A percentile compares a stretch with the other conserved stretches of the same genome.
phyloP scores from a whole-genome alignment of 2,329 filamentous ascomycete genomes.

The Beauveria brongniartii region DNA sequence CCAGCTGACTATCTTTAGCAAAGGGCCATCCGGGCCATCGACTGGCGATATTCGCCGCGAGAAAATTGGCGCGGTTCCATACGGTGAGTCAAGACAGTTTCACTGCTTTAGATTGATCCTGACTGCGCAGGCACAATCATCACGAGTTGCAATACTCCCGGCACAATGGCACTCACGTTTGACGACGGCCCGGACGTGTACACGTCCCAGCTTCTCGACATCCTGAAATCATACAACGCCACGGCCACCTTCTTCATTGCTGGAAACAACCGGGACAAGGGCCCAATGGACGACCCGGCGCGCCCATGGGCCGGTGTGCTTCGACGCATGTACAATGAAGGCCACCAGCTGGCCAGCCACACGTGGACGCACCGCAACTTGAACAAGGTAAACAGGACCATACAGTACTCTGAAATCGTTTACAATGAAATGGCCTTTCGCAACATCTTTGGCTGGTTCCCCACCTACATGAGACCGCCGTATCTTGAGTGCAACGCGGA shows the following conservation, averaged over 20 bases:
- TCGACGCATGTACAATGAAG: conserved; percentile 31
- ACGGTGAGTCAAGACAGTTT: conserved; percentile 22
- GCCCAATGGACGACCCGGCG: conserved; percentile 30
- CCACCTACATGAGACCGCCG: conserved; percentile 37
- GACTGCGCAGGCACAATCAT: conserved; percentile 24
- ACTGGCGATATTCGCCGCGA: conserved; percentile 25
- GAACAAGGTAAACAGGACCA: conserved; percentile 24
- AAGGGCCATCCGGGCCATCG: conserved; percentile 22
- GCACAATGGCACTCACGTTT: conserved; percentile 36
- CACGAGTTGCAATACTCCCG: conserved; percentile 27
- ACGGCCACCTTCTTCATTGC: conserved; percentile 36
- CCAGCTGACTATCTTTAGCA: not conserved
- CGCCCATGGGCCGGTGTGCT: conserved; percentile 29
- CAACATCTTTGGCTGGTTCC: conserved; percentile 33
- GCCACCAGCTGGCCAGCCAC: conserved; percentile 40
- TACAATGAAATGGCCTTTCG: conserved; percentile 37
- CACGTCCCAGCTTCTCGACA: conserved; percentile 33
- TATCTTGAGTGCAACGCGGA: conserved; percentile 33
- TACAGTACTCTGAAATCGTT: conserved; percentile 31
- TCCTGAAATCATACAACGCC: conserved; percentile 22
- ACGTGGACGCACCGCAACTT: conserved; percentile 41
- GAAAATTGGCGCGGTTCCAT: conserved; percentile 27
- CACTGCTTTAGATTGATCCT: not conserved
- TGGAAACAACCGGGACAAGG: conserved; percentile 33
- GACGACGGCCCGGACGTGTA: conserved; percentile 39